These are phyloP conservation scores for Syncephalastrum monosporum DNA, from an alignment of 371 early-diverging fungal genomes.

Conservation along the genomic window DNA sequence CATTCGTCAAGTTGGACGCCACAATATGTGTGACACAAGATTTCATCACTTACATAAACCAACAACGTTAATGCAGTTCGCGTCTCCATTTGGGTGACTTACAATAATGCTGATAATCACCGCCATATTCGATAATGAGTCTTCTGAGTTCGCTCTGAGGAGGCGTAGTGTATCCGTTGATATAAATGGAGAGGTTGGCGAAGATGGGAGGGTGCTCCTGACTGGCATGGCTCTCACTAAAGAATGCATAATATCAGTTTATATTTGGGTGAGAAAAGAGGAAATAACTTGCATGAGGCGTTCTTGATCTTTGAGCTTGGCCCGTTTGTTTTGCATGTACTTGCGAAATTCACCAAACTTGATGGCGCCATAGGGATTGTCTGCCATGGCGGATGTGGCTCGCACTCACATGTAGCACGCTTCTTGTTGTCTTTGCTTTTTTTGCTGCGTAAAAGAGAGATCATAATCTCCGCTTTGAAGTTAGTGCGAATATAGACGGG, in stretches of 20 bases:
- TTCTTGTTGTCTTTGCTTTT: neutral
- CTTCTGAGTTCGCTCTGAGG: conserved; percentile 55
- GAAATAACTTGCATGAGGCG: conserved; percentile 36
- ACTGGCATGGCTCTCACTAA: conserved; percentile 21
- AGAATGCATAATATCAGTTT: conserved; percentile 9
- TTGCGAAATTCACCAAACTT: conserved; percentile 60
- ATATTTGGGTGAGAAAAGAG: neutral
- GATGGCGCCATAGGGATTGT: conserved; percentile 53
- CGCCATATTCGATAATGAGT: conserved; percentile 61
- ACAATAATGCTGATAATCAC: conserved; percentile 59
- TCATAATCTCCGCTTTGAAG: neutral
- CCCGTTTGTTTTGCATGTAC: conserved; percentile 64
- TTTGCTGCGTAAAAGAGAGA: conserved; percentile 6
- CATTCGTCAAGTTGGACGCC: conserved; percentile 64
- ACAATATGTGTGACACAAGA: conserved; percentile 67
- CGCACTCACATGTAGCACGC: too few species aligned
- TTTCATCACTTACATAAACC: conserved; percentile 45
- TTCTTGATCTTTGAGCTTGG: conserved; percentile 63
- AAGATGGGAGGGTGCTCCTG: conserved; percentile 49
- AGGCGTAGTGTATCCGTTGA: conserved; percentile 71
- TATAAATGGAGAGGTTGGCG: conserved; percentile 56
- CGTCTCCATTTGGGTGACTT: conserved; percentile 2
- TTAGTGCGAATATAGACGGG: too few species aligned
- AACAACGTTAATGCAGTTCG: conserved; percentile 1
- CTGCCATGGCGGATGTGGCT: neutral